Base-by-base conservation (phyloP, 805 yeast species). In the Kodamaea kaohsiungensis region DNA sequence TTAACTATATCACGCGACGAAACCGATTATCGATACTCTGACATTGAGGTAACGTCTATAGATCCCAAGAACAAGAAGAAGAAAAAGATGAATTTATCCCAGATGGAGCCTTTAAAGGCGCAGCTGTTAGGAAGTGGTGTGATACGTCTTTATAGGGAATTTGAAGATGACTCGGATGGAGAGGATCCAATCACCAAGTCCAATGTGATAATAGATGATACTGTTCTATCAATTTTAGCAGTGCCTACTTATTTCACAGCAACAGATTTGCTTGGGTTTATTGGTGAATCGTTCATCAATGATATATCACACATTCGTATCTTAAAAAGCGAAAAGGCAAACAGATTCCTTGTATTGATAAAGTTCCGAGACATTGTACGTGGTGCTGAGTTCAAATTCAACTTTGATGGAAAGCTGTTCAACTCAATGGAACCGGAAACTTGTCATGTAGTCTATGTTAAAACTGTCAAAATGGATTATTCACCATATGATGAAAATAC, bases 401-500 rank as follows among this genome's bases (percentile, higher is more conserved):
- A 75, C 27, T 89, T 77, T 62, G 86, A 91, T 65, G 96, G 96
- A 3, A 82, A 80, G 56, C 78, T 80, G 8, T 91, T 92, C 73
- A 91, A 87, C 61, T 84, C 93, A 7, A 86, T 91, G 88, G 97
- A 92, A 62, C 89, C 96, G 0, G 97, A 92, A 63, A 76, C 82
- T 12, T 91, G 97, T 62, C 91, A 87, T 65, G 89, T 85, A 2
- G 81, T 91, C 1, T 83, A 79, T 57, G 82, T 91, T n/a, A 84
- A 83, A 56, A 79, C 84, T 27, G 80, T 89, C 13, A 67, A 77
- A 3, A 75, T 87, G 52, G 69, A 65, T 35, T 49, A 53, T 42
- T 39, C 37, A 10, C 51, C 59, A 5, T 17, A 40, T 8, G 43
- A 48, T 15, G 49, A 30, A 30, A 30, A 12, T 12, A 2, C 35